Evolutionary conservation across 2,329 filamentous ascomycete species (phyloP).

Genomic region (Beauveria varroae): DNA sequence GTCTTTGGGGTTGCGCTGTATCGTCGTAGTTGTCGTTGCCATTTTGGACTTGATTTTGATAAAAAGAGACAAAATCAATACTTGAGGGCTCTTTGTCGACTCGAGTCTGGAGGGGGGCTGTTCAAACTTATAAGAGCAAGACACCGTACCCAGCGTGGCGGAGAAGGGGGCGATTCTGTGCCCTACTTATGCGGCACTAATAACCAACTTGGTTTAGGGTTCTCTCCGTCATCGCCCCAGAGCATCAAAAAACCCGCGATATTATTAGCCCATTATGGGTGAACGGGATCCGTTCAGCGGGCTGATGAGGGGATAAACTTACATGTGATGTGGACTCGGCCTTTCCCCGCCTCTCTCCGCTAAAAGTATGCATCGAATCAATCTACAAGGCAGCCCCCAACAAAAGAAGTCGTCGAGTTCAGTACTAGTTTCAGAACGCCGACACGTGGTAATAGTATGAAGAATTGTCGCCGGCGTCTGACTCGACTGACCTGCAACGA

Average conservation of each 20-base stretch:
- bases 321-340: constrained; percentile 1
- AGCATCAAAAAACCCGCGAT: too few relatives aligned
- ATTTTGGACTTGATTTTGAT: neutral
- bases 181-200: neutral
- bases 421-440: neutral
- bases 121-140: neutral
- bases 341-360: neutral
- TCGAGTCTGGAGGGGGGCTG: neutral
- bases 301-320: neutral
- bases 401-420: too few relatives aligned
- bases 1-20: constrained; percentile 15
- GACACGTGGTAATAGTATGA: neutral
- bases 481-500: too few relatives aligned
- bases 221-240: neutral
- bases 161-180: neutral
- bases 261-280: neutral
- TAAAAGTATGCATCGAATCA: too few relatives aligned
- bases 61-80: too few relatives aligned
- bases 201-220: neutral
- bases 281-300: neutral
- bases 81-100: too few relatives aligned
- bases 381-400: neutral
- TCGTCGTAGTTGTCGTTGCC: neutral
- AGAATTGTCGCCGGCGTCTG: too few relatives aligned
- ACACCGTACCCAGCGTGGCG: neutral